Percentiles rank a stretch among this genome's conserved stretches.
Evolutionary conservation across 331 rosid species (phyloP).

Genomic region (Malus hybrid): DNA sequence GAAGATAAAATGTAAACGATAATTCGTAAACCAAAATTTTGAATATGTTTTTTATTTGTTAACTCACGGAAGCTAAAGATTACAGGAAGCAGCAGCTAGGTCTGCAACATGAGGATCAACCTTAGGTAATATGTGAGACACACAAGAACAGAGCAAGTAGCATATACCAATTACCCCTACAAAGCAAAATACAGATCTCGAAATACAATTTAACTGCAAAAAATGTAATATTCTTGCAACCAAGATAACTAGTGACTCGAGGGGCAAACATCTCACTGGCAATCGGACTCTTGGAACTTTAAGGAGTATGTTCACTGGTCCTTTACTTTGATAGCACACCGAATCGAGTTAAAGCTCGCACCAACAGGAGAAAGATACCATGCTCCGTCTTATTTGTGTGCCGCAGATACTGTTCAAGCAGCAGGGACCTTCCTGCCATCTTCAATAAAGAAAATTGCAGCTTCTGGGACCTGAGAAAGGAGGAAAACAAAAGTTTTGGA

Average conservation of each 20-base stretch:
- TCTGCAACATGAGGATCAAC: neutral
- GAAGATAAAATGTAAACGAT: neutral
- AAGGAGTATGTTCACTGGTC: neutral
- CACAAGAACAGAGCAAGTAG: neutral
- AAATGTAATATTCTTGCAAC: neutral
- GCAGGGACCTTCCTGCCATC: slow-evolving; percentile 98
- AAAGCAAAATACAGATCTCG: neutral
- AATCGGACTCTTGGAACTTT: neutral
- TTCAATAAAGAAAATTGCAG: slow-evolving; percentile 91
- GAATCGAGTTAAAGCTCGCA: slow-evolving; percentile 18
- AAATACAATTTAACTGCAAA: neutral
- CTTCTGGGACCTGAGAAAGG: slow-evolving; percentile 71
- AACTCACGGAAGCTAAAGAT: neutral
- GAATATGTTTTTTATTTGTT: neutral
- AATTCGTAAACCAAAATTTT: neutral
- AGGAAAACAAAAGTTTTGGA: neutral
- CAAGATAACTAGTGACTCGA: slow-evolving; percentile 22
- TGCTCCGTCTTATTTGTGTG: slow-evolving; percentile 11
- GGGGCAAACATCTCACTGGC: slow-evolving; percentile 9
- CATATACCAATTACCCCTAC: no score
- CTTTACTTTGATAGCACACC: slow-evolving; percentile 16
- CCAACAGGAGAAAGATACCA: slow-evolving; percentile 12
- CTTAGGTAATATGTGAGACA: neutral
- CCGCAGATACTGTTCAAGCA: slow-evolving; percentile 50
- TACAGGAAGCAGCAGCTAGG: neutral